These are phyloP conservation scores for Neoascochyta sp. DNA, from an alignment of 2,329 filamentous ascomycete species.

Conservation along the genomic window DNA sequence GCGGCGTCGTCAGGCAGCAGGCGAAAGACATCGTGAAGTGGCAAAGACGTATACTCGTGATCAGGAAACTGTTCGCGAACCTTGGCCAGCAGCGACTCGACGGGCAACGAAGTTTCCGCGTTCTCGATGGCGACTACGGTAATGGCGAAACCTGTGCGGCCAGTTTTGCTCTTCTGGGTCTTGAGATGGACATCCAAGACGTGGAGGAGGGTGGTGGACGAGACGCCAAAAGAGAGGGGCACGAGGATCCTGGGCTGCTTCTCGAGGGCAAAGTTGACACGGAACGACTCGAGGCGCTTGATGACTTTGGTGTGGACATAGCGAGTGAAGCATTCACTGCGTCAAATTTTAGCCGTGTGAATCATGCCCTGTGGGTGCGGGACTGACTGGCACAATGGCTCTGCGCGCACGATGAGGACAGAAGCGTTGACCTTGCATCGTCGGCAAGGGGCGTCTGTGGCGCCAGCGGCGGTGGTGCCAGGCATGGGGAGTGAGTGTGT, in stretches of 20 bases:
- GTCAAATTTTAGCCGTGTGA: constrained; percentile 12
- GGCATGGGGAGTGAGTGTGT: constrained; percentile 35
- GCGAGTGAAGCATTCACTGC: constrained; percentile 69
- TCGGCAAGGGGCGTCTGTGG: constrained; percentile 45
- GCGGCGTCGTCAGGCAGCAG: constrained; percentile 18
- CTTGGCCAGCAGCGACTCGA: constrained; percentile 16
- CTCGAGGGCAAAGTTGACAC: constrained; percentile 48
- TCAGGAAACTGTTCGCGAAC: constrained; percentile 61
- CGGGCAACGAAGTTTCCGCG: constrained; percentile 13
- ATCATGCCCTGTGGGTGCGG: constrained; percentile 1
- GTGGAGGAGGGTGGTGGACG: constrained; percentile 73
- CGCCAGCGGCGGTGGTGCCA: constrained; percentile 22
- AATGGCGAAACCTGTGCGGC: constrained; percentile 65
- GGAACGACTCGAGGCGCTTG: constrained; percentile 70
- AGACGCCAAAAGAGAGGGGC: constrained; percentile 78
- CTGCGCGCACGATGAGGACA: constrained; percentile 54
- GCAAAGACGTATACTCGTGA: constrained; percentile 60
- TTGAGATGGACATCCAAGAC: constrained; percentile 68
- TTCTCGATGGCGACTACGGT: constrained; percentile 50
- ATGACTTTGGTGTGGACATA: constrained; percentile 77
- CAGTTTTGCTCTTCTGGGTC: constrained; percentile 61
- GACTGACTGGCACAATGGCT: constrained; percentile 58
- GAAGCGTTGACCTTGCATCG: constrained; percentile 54
- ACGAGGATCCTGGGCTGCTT: constrained; percentile 61
- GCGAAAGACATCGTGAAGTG: constrained; percentile 57